phyloP scores from a whole-genome alignment of 371 early-diverging fungal species.

The Mucor plumbeus region DNA sequence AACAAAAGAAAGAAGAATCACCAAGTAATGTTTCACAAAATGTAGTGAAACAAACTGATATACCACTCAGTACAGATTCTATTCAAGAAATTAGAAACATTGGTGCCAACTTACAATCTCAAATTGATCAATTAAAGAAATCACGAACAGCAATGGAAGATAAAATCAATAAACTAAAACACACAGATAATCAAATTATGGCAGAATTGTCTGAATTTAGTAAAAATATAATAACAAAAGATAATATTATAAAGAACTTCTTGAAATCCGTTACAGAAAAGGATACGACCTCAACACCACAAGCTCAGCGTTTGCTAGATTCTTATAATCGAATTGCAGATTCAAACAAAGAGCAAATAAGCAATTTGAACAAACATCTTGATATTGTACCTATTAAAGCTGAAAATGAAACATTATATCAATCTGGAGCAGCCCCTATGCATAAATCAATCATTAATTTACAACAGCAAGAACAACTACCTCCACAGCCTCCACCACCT shows the following conservation, averaged over 20 bases:
- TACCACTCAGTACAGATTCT: constrained; percentile 8
- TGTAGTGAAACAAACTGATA: neutral
- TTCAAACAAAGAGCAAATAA: constrained; percentile 29
- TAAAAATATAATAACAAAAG: constrained; percentile 67
- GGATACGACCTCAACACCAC: constrained; percentile 11
- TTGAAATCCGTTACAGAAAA: constrained; percentile 39
- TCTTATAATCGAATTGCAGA: constrained; percentile 32
- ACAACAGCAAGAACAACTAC: neutral
- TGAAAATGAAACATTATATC: neutral
- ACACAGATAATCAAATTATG: constrained; percentile 60
- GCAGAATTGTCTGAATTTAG: constrained; percentile 62
- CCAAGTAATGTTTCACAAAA: neutral
- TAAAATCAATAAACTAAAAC: constrained; percentile 47
- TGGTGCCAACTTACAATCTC: constrained; percentile 45
- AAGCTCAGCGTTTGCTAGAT: constrained; percentile 31
- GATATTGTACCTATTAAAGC: neutral
- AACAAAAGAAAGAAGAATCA: constrained; percentile 36
- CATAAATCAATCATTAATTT: constrained; percentile 10
- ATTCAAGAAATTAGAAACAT: constrained; percentile 32
- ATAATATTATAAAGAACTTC: constrained; percentile 66
- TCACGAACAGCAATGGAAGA: constrained; percentile 36
- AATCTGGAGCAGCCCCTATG: constrained; percentile 1
- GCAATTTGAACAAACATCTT: constrained; percentile 12
- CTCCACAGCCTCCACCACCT: neutral
- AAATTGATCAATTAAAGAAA: constrained; percentile 51